Base-by-base conservation (phyloP, 345 rosid species). In the Dipteronia dyeriana region DNA sequence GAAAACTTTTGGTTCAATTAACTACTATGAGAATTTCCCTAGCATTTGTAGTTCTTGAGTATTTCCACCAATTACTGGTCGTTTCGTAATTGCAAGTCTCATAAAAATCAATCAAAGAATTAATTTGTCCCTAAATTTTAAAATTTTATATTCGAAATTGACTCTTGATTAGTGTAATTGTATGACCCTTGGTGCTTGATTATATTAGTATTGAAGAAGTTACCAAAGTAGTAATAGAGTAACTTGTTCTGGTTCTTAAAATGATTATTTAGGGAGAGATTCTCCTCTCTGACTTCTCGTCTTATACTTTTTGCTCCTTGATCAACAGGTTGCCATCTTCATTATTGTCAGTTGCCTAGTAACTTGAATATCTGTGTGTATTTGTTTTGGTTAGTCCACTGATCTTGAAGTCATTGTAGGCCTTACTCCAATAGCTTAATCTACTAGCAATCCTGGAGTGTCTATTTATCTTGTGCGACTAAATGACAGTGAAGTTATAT, bases 391-490 rank as follows among this genome's bases (percentile, higher is more conserved):
- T 67, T 45, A 22, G 12, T 38, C 70, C 54, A 41, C n/a, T 67
- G 6, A 39, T 67, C 70, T 67, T 20, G 53, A 10, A 29, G 70
- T 67, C 51, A 67, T 67, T 23, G 23, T 67, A 19, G 29, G 29
- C 70, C 51, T 34, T 67, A 10, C 26, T 67, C 8, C 17, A 11
- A 20, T 39, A 19, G 6, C 26, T 41, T 67, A 39, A 67, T 67
- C 70, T 11, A 25, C 70, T 67, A 41, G 70, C 53, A 67, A 67
- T 67, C 70, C 53, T 67, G 2, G 54, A 41, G 2, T 41, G 45
- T 41, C 9, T 41, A 41, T 57, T 49, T 53, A 53, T 14, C 57
- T 53, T 16, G 57, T 17, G 17, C 16, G 57, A 53, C 57, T 53
- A 53, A 53, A 53, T 53, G 57, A 17, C n/a, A 14, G n/a, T 53